These are phyloP conservation scores for Ilyonectria mors-panacis DNA, from an alignment of 2,329 filamentous ascomycete genomes.

Conservation along the genomic window DNA sequence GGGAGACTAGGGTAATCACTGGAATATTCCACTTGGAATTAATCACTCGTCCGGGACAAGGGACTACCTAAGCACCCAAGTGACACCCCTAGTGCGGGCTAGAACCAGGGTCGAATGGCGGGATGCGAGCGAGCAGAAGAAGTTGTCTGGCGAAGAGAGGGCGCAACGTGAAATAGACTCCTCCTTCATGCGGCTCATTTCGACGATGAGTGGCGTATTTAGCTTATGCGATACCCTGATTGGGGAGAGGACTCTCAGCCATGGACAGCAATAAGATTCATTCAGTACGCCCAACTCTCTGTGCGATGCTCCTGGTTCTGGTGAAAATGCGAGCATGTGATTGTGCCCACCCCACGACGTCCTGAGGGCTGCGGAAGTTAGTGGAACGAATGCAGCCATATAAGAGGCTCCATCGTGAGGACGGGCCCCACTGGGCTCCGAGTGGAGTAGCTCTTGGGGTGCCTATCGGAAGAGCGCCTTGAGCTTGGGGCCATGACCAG, in stretches of 20 bases:
- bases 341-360: constrained; percentile 22
- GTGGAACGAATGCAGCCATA: constrained; percentile 34
- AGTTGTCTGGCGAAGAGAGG: neutral
- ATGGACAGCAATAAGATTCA: constrained; percentile 1
- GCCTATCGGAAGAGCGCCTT: constrained; percentile 47
- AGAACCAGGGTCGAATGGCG: constrained; percentile 9
- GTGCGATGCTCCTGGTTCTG: neutral
- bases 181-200: constrained; percentile 8
- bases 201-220: constrained; percentile 13
- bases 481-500: constrained; percentile 39
- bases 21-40: constrained; percentile 24
- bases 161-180: constrained; percentile 9
- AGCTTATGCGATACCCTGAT: constrained; percentile 1
- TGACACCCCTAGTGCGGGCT: constrained; percentile 20
- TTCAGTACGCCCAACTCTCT: neutral
- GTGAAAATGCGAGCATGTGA: constrained; percentile 28
- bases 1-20: constrained; percentile 22
- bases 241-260: constrained; percentile 4
- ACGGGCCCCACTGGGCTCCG: constrained; percentile 39
- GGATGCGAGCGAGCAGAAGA: constrained; percentile 9
- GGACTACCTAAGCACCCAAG: constrained; percentile 7
- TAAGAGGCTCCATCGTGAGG: constrained; percentile 5
- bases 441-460: constrained; percentile 38
- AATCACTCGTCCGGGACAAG: constrained; percentile 26
- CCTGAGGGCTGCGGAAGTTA: constrained; percentile 18